A percentile compares a stretch with the other conserved stretches of the same genome.
Conservation (phyloP, 176 grass and related monocot genomes). For the Aegilops longissima region DNA sequence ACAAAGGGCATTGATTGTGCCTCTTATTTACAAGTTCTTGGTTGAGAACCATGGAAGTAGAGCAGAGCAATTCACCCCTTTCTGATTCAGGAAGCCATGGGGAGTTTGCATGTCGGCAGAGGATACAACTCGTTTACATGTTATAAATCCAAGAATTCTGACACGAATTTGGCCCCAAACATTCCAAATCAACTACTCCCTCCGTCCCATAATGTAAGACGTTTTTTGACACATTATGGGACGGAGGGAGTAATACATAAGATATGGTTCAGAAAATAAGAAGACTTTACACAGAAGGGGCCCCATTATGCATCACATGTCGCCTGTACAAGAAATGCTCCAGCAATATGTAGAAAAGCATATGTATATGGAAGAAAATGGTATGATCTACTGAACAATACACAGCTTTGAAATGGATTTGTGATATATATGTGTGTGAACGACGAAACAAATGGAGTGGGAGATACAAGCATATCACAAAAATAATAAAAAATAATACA, state of each 20-base stretch:
- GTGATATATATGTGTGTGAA: conserved; percentile 39
- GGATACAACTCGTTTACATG: not conserved
- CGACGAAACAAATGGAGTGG: conserved; percentile 22
- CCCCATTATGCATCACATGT: not conserved
- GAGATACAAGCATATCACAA: conserved; percentile 50
- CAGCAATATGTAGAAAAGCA: not conserved
- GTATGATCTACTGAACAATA: not conserved
- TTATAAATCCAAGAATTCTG: not conserved
- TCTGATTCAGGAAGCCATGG: conserved; percentile 7
- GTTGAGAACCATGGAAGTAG: not conserved
- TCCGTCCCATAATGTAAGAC: no score
- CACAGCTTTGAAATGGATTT: conserved; percentile 17
- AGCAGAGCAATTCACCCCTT: not conserved
- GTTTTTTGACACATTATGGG: no score
- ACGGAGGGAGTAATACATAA: not conserved
- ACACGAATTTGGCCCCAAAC: not conserved
- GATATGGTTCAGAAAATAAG: not conserved
- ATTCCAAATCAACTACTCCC: not conserved
- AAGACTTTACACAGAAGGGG: not conserved
- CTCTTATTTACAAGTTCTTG: not conserved
- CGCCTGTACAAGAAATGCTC: not conserved
- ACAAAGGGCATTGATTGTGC: not conserved
- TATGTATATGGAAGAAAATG: conserved; percentile 5
- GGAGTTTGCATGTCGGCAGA: not conserved
- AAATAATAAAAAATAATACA: conserved; percentile 46